These are phyloP conservation scores for Leucogyrophana mollusca DNA, from an alignment of 768 basidiomycete genomes.

Conservation along the genomic window DNA sequence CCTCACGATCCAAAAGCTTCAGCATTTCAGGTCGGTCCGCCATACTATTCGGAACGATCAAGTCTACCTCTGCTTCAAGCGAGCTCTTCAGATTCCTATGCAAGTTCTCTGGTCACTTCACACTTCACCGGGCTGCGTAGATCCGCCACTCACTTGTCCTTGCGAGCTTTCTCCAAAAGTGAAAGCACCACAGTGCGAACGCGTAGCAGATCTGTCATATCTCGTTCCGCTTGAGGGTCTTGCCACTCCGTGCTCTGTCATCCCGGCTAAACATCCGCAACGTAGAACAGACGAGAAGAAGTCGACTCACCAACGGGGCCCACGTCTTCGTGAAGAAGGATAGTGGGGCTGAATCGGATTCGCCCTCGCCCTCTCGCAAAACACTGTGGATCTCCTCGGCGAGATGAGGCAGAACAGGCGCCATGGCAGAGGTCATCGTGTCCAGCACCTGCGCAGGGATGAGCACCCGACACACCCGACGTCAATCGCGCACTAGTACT, in stretches of 20 bases:
- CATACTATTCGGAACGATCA: constrained; percentile 48
- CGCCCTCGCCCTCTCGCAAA: constrained; percentile 14
- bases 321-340: constrained; percentile 79
- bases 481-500: constrained; percentile 10
- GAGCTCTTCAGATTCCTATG: constrained; percentile 70
- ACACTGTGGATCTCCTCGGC: constrained; percentile 80
- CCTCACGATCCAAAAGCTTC: constrained; percentile 45
- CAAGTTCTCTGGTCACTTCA: constrained; percentile 3
- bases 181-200: constrained; percentile 62
- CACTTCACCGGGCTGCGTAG: not conserved
- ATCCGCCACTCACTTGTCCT: constrained; percentile 56
- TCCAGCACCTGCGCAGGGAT: constrained; percentile 50
- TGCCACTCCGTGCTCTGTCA: constrained; percentile 60
- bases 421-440: constrained; percentile 68
- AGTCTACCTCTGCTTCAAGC: constrained; percentile 71
- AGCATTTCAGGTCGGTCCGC: constrained; percentile 27
- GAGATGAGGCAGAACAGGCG: constrained; percentile 87
- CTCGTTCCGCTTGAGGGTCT: constrained; percentile 49
- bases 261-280: constrained; percentile 3
- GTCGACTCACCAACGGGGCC: constrained; percentile 63
- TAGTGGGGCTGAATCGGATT: constrained; percentile 27
- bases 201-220: constrained; percentile 63
- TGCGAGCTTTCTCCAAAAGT: constrained; percentile 74
- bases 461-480: not conserved
- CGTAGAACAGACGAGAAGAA: not conserved